Base-by-base conservation (phyloP, 495 filamentous ascomycete species). In the Podospora fimiseda region DNA sequence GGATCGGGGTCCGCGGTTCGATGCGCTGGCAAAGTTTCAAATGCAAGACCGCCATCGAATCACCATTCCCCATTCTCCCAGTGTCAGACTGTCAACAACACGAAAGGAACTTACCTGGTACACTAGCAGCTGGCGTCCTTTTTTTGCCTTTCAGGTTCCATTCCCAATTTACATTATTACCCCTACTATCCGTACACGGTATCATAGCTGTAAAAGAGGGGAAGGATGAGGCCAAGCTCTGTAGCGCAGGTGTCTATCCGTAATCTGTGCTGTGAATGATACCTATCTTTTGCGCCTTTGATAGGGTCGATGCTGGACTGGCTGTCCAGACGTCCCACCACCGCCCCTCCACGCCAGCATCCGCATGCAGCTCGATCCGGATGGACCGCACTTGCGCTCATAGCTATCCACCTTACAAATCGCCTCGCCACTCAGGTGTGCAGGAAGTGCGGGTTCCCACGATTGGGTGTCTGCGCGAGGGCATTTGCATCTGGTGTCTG, bases 21-120 rank as follows among this genome's bases (percentile, higher is more conserved):
- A 62, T 67, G 61, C 59, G 64, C 59, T 67, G 64, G 61, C 63
- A 62, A 43, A 62, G 64, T 67, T 67, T 67, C 64, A 64, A 60
- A 56, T 57, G 57, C 57, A 56, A 38, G 40, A 30, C 44, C 50
- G 27, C 41, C 51, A 47, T 59, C 63, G 48, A 62, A 66, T 61
- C 56, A 60, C 48, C 45, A 49, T 47, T 41, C 52, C 21, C 47
- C 49, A 46, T 51, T 42, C 37, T 20, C 41, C 53, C 18, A 48
- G 46, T 43, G 50, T 39, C 55, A 50, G 42, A 52, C 53, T 21
- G 36, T 53, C 50, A 47, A 48, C 52, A 52, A 37, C 24, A 6
- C 15, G 20, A 37, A 33, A 33, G n/a, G n/a, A n/a, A n/a, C n/a
- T n/a, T n/a, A n/a, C n/a, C n/a, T n/a, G n/a, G n/a, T n/a, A n/a